Evolutionary conservation across 208 protist species (phyloP).

Genomic region (Leishmania gerbilli): DNA sequence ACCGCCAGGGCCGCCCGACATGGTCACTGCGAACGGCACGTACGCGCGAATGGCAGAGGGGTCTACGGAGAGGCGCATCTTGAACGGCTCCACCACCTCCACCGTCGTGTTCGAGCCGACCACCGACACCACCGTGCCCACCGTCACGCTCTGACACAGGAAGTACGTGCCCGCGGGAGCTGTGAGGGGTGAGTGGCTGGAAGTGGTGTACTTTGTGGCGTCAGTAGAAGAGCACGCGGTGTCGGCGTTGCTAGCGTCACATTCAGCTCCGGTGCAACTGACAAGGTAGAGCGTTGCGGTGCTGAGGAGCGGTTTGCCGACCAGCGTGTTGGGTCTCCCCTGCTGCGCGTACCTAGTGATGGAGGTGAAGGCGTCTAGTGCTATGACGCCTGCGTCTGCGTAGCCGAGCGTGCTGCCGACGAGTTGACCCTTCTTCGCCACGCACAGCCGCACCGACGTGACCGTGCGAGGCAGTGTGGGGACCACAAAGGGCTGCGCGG

Average conservation of each 20-base stretch:
- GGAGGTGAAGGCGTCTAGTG: constrained; percentile 36
- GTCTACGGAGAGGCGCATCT: constrained; percentile 30
- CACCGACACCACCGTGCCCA: not conserved
- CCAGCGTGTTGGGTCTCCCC: constrained; percentile 43
- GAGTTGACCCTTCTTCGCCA: constrained; percentile 10
- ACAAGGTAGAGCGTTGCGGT: constrained; percentile 42
- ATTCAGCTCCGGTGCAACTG: constrained; percentile 29
- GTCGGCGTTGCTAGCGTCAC: constrained; percentile 17
- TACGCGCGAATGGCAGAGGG: constrained; percentile 37
- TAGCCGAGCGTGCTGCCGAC: constrained; percentile 38
- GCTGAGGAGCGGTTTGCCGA: constrained; percentile 33
- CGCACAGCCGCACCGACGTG: constrained; percentile 29
- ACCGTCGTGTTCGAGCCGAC: constrained; percentile 42
- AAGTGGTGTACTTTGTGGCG: constrained; percentile 38
- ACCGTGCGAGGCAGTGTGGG: not conserved
- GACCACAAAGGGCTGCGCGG: constrained; percentile 32
- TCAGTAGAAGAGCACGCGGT: constrained; percentile 21
- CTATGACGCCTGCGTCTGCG: constrained; percentile 38
- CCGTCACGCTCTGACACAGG: constrained; percentile 49
- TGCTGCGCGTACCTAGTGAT: constrained; percentile 48
- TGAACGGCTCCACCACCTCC: constrained; percentile 38
- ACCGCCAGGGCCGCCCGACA: constrained; percentile 36
- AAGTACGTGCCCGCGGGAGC: constrained; percentile 45
- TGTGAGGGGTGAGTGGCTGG: constrained; percentile 17
- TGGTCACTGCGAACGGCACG: constrained; percentile 33